phyloP scores from a whole-genome alignment of 2,329 filamentous ascomycete species.

The Ophiostoma novo-ulmi region DNA sequence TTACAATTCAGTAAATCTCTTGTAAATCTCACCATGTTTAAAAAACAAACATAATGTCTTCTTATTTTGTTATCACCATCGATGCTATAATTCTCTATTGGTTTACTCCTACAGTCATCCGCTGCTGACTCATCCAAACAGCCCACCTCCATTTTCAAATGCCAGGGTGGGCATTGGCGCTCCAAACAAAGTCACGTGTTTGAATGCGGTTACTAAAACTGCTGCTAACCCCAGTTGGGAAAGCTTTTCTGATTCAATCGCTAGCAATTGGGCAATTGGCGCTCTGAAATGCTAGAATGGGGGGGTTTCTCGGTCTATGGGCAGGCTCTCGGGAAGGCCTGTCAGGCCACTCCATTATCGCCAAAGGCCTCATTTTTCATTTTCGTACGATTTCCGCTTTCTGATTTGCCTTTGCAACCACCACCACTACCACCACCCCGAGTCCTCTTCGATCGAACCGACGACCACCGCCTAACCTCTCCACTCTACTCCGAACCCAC shows the following conservation, averaged over 20 bases:
- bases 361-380: conserved; percentile 27
- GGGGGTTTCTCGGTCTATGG: conserved; percentile 26
- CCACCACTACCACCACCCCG: conserved; percentile 17
- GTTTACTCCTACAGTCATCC: neutral
- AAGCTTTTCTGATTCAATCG: conserved; percentile 23
- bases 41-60: no score
- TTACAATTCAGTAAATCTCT: no score
- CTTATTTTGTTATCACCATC: no score
- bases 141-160: conserved; percentile 19
- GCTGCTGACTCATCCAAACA: conserved; percentile 14
- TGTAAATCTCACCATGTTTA: no score
- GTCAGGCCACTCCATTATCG: conserved; percentile 28
- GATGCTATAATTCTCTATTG: no score
- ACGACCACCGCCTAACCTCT: neutral
- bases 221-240: conserved; percentile 22
- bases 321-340: conserved; percentile 19
- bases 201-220: neutral
- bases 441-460: conserved; percentile 1
- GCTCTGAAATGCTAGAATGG: neutral
- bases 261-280: conserved; percentile 13
- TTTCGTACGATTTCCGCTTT: conserved; percentile 13
- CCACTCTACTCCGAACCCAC: neutral
- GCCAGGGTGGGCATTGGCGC: conserved; percentile 21
- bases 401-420: conserved; percentile 8
- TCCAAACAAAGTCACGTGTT: conserved; percentile 4